Evolutionary conservation across 2,329 filamentous ascomycete species (phyloP).

Genomic region (Hymenoscyphus repandus): DNA sequence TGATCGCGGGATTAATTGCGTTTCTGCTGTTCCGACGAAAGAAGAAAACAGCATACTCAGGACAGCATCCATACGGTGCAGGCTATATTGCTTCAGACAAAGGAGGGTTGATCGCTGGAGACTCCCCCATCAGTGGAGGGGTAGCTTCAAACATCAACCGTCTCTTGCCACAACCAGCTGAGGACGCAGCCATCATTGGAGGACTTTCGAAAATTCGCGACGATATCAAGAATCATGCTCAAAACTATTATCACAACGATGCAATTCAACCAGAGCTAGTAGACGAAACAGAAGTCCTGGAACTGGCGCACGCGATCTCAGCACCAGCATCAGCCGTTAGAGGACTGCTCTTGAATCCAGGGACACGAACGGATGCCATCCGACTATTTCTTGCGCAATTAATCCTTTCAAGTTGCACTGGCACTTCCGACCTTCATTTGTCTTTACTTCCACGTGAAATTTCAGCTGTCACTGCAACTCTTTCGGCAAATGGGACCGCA

Average conservation of each 20-base stretch:
- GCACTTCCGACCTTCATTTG: not conserved
- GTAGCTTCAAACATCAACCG: slow-evolving; percentile 6
- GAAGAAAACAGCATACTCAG: not conserved
- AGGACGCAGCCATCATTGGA: slow-evolving; percentile 13
- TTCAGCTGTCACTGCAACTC: slow-evolving; percentile 1
- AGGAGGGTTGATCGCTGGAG: not conserved
- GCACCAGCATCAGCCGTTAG: slow-evolving; percentile 1
- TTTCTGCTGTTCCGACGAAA: slow-evolving; percentile 9
- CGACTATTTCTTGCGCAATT: slow-evolving; percentile 9
- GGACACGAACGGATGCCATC: slow-evolving; percentile 7
- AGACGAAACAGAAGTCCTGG: slow-evolving; percentile 7
- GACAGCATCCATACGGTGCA: not conserved
- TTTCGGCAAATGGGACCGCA: not conserved
- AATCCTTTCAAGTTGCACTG: slow-evolving; percentile 13
- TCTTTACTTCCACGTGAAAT: slow-evolving; percentile 14
- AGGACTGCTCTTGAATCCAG: slow-evolving; percentile 9
- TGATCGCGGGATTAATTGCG: slow-evolving; percentile 14
- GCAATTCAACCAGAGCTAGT: slow-evolving; percentile 5
- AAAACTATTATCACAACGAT: slow-evolving; percentile 14
- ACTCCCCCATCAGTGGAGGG: not conserved
- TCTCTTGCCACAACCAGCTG: slow-evolving; percentile 13
- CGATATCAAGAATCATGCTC: slow-evolving; percentile 18
- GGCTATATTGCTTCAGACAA: slow-evolving; percentile 6
- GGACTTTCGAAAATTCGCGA: slow-evolving; percentile 16
- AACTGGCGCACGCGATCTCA: slow-evolving; percentile 5